Base-by-base conservation (phyloP, 306 rosid genomes). In the Cicer chorassanicum region DNA sequence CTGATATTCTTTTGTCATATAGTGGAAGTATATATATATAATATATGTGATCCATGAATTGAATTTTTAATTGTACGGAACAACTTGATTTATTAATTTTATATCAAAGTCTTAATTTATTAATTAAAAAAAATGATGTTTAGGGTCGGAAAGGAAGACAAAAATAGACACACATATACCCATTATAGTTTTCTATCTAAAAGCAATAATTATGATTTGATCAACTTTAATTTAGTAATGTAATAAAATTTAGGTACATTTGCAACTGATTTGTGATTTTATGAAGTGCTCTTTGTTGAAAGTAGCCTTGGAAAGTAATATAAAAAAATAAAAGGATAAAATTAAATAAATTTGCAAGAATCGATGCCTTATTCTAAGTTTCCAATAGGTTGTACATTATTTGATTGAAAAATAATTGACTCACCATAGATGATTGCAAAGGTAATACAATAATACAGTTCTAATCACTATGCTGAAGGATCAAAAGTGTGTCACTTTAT, bases 1-100 rank as follows among this genome's bases (percentile, higher is more conserved):
- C 72, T 39, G 0, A 64, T 76, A 69, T 87, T 85, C 84, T 78
- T 49, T 54, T 76, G 66, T 61, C 65, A 12, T 43, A 42, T 78
- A 70, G 83, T 79, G 78, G 72, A 39, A n/a, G 48, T 21, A 63
- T 39, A 40, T 45, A 7, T 60, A 15, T 44, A 5, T 39, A 65
- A 39, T 44, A 7, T 60, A 15, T 44, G 6, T 39, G 59, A 51
- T 18, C 54, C 15, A 9, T 45, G 50, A 74, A 54, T 40, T 13
- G 29, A 3, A 6, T 36, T 65, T 72, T 40, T 6, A 67, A 48
- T 56, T 41, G 16, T 13, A 72, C 19, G 42, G 57, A 69, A 39
- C 72, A 60, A 59, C 54, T 43, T 57, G 11, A 69, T 46, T 78
- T 45, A 15, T 78, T 73, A 56, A 21, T 56, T 21, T 5, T 9